phyloP scores from a whole-genome alignment of 495 filamentous ascomycete genomes.

The Delitschia confertaspora region DNA sequence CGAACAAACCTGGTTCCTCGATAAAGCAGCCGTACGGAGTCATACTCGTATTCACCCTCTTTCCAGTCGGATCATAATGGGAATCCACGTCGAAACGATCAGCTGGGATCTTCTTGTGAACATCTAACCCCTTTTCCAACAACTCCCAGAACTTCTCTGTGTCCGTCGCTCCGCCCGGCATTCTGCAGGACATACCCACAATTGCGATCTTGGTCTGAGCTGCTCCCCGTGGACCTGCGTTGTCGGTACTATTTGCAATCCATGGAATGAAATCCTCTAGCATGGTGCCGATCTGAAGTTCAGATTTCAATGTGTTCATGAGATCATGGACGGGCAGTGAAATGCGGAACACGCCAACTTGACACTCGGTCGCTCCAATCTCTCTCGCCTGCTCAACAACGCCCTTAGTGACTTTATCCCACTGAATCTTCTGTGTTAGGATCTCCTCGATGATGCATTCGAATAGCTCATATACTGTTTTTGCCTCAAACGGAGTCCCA shows the following conservation, averaged over 20 bases:
- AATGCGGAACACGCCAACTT: background rate
- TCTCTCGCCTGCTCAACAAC: background rate
- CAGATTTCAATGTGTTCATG: background rate
- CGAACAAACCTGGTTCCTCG: conserved; percentile 36
- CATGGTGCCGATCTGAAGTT: too few species aligned
- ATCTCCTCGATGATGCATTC: conserved; percentile 6
- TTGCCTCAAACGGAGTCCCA: conserved; percentile 7
- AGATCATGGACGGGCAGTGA: conserved; percentile 3
- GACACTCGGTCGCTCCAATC: background rate
- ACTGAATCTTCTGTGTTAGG: conserved; percentile 13
- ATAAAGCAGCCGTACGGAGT: conserved; percentile 36
- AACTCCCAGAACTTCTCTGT: conserved; percentile 39
- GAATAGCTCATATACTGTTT: conserved; percentile 8
- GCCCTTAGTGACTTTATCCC: conserved; percentile 1
- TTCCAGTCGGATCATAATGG: conserved; percentile 40
- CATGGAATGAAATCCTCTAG: background rate
- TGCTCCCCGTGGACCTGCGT: conserved; percentile 30
- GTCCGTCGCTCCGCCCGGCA: conserved; percentile 34
- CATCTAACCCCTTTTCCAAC: conserved; percentile 37
- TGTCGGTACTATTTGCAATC: background rate
- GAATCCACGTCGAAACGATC: conserved; percentile 40
- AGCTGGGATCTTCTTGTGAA: conserved; percentile 33
- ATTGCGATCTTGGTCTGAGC: conserved; percentile 36
- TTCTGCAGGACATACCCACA: conserved; percentile 37
- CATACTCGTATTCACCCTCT: conserved; percentile 32